Percentiles rank a stretch among this genome's conserved stretches.
Evolutionary conservation across 352 stramenopile species (phyloP).

Genomic region (Phytophthora brassicae): DNA sequence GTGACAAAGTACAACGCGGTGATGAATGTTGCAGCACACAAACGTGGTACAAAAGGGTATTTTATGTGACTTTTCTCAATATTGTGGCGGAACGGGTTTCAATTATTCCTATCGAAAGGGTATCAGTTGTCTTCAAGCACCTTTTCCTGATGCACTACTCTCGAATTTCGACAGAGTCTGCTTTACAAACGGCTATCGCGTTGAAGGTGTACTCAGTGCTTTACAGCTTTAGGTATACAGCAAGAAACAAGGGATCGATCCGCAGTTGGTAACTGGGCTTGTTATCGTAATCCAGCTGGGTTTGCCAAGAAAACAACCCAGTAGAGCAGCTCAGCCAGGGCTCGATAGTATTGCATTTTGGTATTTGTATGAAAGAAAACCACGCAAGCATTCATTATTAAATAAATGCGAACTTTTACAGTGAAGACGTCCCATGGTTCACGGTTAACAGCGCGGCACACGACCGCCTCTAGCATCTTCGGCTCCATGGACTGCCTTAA

Average conservation of each 20-base stretch:
- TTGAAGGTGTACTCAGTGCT: not conserved
- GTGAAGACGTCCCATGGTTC: not conserved
- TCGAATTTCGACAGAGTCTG: not conserved
- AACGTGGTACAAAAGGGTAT: not conserved
- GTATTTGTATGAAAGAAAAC: not conserved
- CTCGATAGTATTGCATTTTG: not conserved
- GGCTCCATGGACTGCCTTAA: no score
- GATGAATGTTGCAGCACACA: not conserved
- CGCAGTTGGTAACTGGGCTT: no score
- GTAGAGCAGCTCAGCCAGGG: no score
- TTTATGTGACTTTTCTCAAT: conserved; percentile 13
- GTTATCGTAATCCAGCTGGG: no score
- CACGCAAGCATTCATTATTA: not conserved
- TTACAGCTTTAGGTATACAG: not conserved
- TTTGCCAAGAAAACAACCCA: no score
- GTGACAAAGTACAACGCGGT: conserved; percentile 5
- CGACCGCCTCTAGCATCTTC: no score
- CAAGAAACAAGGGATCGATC: no score
- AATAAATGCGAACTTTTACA: not conserved
- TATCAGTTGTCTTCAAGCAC: conserved; percentile 9
- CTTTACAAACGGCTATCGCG: not conserved
- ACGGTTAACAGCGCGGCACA: no score
- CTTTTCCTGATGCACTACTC: conserved; percentile 12
- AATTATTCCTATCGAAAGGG: not conserved
- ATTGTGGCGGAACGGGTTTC: not conserved